phyloP scores from a whole-genome alignment of 1,284 basidiomycete genomes.

The Leccinum fallax region DNA sequence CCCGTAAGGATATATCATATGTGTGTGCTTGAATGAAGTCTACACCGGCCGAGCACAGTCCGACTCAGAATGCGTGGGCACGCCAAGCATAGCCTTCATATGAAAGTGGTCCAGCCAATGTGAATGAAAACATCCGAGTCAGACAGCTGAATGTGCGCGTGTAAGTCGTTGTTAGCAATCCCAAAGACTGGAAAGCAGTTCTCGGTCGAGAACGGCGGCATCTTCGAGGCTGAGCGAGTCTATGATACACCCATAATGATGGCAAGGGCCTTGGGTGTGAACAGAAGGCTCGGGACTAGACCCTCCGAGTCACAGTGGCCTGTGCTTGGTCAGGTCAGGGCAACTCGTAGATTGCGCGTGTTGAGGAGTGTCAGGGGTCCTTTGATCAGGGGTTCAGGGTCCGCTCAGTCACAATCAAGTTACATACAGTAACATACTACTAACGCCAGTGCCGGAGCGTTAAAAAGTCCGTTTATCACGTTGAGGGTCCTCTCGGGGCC shows the following conservation, averaged over 20 bases:
- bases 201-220: no score
- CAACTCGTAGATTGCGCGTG: not conserved
- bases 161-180: not conserved
- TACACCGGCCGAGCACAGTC: not conserved
- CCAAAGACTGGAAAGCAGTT: no score
- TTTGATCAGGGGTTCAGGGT: not conserved
- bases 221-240: no score
- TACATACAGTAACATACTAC: not conserved
- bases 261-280: not conserved
- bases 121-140: not conserved
- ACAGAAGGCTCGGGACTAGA: not conserved
- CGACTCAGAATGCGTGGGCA: not conserved
- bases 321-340: not conserved
- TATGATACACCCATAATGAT: not conserved
- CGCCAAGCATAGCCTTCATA: not conserved
- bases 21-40: not conserved
- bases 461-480: not conserved
- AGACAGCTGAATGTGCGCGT: not conserved
- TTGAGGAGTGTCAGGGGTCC: not conserved
- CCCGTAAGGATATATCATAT: not conserved
- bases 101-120: not conserved
- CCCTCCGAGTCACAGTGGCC: not conserved
- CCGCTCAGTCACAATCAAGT: not conserved
- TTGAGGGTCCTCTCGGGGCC: not conserved
- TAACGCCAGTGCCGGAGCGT: not conserved